Base-by-base conservation (phyloP, 202 grass and related monocot species). In the Bolboschoenoplectus hybrid region DNA sequence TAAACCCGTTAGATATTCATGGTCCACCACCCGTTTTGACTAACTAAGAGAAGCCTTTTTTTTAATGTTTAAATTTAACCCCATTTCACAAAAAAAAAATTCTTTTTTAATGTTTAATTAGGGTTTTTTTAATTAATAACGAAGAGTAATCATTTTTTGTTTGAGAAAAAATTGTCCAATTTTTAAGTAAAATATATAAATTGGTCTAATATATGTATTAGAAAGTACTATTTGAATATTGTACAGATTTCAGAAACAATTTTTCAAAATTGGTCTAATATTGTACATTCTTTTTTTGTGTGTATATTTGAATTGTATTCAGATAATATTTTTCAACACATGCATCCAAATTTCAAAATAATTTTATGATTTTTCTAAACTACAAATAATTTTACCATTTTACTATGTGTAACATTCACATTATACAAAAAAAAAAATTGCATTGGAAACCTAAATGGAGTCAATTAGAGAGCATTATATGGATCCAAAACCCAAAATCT, bases 401-500 rank as follows among this genome's bases (percentile, higher is more conserved):
- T 56, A 53, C 10, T 13, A 10, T 32, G 8, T 32, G 8, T 46
- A 44, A 72, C 19, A 46, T 72, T 46, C n/a, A 46, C 16, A 46
- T 46, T 19, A 46, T 72, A 7, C 16, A n/a, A 47, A 20, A 71
- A 16, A 14, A 26, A 6, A 10, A 38, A 4, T 50, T 66, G 80
- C 40, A 41, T 66, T 43, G 39, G 80, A 58, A 65, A 81, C 10
- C 17, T 19, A 40, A 63, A 45, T 55, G 80, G 58, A 81, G 9
- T 82, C 40, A 82, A 82, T 44, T 63, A 35, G 5, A n/a, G 38
- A 55, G 26, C 2, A 66, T 12, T 63, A 52, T 46, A 38, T 64
- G 7, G 41, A 67, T 67, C 81, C 40, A 82, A 82, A 82, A 67
- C 40, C 80, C 60, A 67, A 57, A 82, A 47, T 82, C 61, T 67